Conservation (phyloP, 1,284 basidiomycete species). For the Flammula alnicola region DNA sequence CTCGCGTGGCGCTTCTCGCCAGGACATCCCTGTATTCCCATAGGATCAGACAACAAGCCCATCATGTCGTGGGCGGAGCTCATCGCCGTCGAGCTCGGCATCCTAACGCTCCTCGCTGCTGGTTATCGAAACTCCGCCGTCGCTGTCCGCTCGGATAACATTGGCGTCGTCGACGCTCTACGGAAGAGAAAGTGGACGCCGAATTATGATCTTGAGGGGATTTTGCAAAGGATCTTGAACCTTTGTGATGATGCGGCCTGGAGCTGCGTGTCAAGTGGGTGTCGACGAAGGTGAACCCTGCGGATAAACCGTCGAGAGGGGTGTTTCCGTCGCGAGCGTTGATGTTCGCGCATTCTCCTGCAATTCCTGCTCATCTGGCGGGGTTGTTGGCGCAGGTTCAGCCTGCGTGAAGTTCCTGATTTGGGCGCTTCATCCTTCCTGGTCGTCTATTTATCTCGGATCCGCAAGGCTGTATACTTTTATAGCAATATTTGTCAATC, state of each 20-base stretch:
- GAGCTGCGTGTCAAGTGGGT: slow-evolving; percentile 27
- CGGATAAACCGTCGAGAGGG: slow-evolving; percentile 24
- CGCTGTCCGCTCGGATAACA: slow-evolving; percentile 36
- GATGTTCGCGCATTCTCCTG: background rate
- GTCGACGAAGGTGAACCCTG: slow-evolving; percentile 21
- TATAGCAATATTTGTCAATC: too few species aligned
- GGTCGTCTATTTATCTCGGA: too few species aligned
- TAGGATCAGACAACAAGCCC: slow-evolving; percentile 13
- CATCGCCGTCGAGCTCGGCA: slow-evolving; percentile 39
- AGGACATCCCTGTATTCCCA: slow-evolving; percentile 10
- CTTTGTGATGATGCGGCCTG: slow-evolving; percentile 26
- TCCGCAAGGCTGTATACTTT: too few species aligned
- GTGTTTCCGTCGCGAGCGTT: slow-evolving; percentile 5
- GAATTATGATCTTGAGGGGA: slow-evolving; percentile 19
- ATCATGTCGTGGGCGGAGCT: slow-evolving; percentile 48
- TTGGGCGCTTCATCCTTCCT: too few species aligned
- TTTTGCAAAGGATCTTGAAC: slow-evolving; percentile 30
- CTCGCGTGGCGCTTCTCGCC: slow-evolving; percentile 33
- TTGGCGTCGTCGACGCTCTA: slow-evolving; percentile 36
- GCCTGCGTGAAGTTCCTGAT: background rate
- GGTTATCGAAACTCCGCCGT: slow-evolving; percentile 23
- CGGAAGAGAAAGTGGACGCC: slow-evolving; percentile 27
- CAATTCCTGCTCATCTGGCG: background rate
- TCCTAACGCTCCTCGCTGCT: slow-evolving; percentile 20
- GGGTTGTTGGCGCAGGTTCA: background rate